Percentiles rank a stretch among this genome's conserved stretches.
These are phyloP conservation scores for Ziziphus jujuba DNA, from an alignment of 306 rosid species.

Conservation along the genomic window DNA sequence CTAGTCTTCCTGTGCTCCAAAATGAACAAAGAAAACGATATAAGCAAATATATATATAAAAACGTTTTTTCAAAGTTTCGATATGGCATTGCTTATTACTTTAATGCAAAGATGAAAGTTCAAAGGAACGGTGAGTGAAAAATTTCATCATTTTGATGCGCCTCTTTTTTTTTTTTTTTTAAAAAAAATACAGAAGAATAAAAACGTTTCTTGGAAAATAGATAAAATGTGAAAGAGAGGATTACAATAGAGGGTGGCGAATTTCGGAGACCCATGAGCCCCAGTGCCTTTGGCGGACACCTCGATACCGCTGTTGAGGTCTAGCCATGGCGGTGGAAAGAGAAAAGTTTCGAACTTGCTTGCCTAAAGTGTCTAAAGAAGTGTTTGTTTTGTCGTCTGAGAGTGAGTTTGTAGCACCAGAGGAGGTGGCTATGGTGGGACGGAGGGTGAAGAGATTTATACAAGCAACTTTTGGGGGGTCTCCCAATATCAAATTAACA, in stretches of 20 bases:
- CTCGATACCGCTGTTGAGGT: slow-evolving; percentile 72
- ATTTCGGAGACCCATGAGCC: slow-evolving; percentile 94
- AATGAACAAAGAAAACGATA: neutral
- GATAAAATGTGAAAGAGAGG: neutral
- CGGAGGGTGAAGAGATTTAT: slow-evolving; percentile 2
- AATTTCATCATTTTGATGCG: too few relatives aligned
- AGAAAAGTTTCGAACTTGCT: slow-evolving; percentile 9
- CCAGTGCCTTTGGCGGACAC: slow-evolving; percentile 84
- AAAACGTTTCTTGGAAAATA: too few relatives aligned
- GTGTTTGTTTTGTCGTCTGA: neutral
- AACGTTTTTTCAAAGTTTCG: neutral
- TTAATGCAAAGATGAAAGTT: too few relatives aligned
- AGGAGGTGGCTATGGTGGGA: slow-evolving; percentile 7
- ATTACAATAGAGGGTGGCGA: slow-evolving; percentile 51
- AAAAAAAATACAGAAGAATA: too few relatives aligned
- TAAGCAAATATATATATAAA: neutral
- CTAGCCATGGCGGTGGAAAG: slow-evolving; percentile 49
- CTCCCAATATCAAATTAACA: neutral
- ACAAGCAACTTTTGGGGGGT: slow-evolving; percentile 17
- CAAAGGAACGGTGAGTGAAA: too few relatives aligned
- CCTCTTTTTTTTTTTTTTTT: too few relatives aligned
- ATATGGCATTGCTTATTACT: too few relatives aligned
- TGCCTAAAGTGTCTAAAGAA: too few relatives aligned
- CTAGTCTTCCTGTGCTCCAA: slow-evolving; percentile 58
- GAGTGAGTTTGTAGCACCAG: neutral